Conservation (phyloP, 169 alveolate species). For the Cyclospora cayetanensis region DNA sequence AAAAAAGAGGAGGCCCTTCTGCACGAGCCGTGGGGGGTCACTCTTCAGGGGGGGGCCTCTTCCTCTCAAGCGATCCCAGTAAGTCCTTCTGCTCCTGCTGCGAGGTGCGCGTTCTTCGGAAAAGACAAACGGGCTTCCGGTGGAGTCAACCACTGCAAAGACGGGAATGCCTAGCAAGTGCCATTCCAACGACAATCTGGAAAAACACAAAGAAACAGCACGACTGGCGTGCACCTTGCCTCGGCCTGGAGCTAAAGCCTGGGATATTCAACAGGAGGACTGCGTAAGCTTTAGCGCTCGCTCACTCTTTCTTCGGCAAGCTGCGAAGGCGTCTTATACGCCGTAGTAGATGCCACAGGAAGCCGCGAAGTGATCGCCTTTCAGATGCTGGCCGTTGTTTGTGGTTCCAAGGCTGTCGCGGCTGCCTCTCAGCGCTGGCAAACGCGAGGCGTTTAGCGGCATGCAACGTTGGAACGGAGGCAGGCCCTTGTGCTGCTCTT, state of each 20-base stretch:
- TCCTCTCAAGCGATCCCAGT: neutral
- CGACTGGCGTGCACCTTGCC: too few species aligned
- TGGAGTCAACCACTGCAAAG: constrained; percentile 1
- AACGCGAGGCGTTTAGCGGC: neutral
- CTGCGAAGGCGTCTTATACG: neutral
- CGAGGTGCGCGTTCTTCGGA: neutral
- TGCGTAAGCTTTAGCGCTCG: neutral
- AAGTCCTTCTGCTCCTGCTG: constrained; percentile 18
- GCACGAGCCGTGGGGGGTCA: neutral
- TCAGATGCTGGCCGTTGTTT: neutral
- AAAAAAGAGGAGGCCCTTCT: neutral
- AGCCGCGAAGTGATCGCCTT: neutral
- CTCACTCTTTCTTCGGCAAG: neutral
- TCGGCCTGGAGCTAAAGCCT: too few species aligned
- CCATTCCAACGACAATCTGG: neutral
- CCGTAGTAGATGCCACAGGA: neutral
- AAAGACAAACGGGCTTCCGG: constrained; percentile 10
- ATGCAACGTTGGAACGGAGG: neutral
- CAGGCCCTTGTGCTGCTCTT: neutral
- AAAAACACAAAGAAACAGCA: neutral
- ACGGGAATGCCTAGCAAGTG: constrained; percentile 23
- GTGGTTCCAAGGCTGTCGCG: constrained; percentile 20
- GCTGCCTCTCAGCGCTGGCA: neutral
- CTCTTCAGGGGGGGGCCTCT: neutral
- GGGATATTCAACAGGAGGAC: too few species aligned